Evolutionary conservation across 768 basidiomycete genomes (phyloP).

Genomic region (Cystobasidium ongulense): DNA sequence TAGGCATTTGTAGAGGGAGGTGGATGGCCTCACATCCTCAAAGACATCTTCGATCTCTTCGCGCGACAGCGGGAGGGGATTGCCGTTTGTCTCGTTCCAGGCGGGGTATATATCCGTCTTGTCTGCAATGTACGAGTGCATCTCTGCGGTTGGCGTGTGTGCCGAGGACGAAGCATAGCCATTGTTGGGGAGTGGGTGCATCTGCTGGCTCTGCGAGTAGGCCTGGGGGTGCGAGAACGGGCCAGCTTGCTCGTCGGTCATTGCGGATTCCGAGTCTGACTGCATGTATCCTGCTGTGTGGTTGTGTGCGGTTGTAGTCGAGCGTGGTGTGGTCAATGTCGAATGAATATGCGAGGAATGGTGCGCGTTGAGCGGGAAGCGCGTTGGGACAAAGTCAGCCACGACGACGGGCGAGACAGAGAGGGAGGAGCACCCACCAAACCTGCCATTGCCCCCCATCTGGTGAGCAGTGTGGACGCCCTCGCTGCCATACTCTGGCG

Average conservation of each 20-base stretch:
- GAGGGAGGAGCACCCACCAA: too few species aligned
- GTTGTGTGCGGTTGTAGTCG: too few species aligned
- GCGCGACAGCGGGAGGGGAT: conserved; percentile 90
- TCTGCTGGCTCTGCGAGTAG: neutral
- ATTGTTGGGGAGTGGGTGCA: neutral
- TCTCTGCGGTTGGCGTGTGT: neutral
- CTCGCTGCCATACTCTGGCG: too few species aligned
- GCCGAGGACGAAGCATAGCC: neutral
- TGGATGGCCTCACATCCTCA: conserved; percentile 58
- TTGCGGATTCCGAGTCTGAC: too few species aligned
- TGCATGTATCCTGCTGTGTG: too few species aligned
- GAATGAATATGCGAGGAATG: too few species aligned
- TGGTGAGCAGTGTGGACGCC: too few species aligned
- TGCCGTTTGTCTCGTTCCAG: conserved; percentile 66
- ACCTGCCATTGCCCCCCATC: too few species aligned
- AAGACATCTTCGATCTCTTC: conserved; percentile 99
- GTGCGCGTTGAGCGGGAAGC: too few species aligned
- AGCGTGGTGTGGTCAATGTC: too few species aligned
- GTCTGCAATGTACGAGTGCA: neutral
- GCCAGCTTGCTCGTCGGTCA: conserved; percentile 47
- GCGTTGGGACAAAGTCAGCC: too few species aligned
- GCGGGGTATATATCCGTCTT: conserved; percentile 58
- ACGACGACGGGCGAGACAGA: too few species aligned
- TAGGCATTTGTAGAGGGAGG: neutral
- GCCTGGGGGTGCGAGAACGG: conserved; percentile 44